phyloP scores from a whole-genome alignment of 2,329 filamentous ascomycete genomes.

The Byssochlamys sp. region DNA sequence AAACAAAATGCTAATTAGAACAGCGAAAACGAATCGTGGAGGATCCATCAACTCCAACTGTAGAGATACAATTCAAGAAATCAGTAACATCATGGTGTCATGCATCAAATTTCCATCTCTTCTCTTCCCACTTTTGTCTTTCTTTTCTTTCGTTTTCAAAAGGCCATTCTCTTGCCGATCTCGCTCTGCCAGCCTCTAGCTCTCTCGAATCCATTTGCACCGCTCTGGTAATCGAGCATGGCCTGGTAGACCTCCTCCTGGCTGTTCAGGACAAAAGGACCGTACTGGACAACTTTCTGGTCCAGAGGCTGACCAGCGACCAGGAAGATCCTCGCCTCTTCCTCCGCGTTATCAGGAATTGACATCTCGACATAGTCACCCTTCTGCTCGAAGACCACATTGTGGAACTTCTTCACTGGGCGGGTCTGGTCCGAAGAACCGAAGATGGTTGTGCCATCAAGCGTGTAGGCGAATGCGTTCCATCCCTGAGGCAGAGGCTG shows the following conservation, averaged over 20 bases:
- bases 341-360: slow-evolving; percentile 56
- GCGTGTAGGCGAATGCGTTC: slow-evolving; percentile 81
- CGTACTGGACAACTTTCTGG: slow-evolving; percentile 73
- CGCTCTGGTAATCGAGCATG: slow-evolving; percentile 62
- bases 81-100: neutral
- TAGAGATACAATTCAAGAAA: neutral
- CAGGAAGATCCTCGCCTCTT: slow-evolving; percentile 48
- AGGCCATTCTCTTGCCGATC: slow-evolving; percentile 68
- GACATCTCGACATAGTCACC: slow-evolving; percentile 67
- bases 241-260: slow-evolving; percentile 67
- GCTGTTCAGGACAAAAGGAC: slow-evolving; percentile 69
- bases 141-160: slow-evolving; percentile 4
- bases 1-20: neutral
- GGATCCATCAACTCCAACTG: neutral
- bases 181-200: slow-evolving; percentile 72
- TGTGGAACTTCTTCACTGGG: slow-evolving; percentile 57
- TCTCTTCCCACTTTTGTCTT: neutral
- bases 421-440: slow-evolving; percentile 35
- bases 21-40: neutral
- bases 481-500: slow-evolving; percentile 70
- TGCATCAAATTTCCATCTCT: neutral
- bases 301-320: slow-evolving; percentile 71
- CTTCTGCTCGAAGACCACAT: slow-evolving; percentile 72
- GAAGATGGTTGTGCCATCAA: slow-evolving; percentile 63
- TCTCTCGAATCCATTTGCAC: slow-evolving; percentile 69